Evolutionary conservation across 352 stramenopile species (phyloP), one percentile per base, ranked within the genome.

Genomic region (Phytophthora cryptogea): DNA sequence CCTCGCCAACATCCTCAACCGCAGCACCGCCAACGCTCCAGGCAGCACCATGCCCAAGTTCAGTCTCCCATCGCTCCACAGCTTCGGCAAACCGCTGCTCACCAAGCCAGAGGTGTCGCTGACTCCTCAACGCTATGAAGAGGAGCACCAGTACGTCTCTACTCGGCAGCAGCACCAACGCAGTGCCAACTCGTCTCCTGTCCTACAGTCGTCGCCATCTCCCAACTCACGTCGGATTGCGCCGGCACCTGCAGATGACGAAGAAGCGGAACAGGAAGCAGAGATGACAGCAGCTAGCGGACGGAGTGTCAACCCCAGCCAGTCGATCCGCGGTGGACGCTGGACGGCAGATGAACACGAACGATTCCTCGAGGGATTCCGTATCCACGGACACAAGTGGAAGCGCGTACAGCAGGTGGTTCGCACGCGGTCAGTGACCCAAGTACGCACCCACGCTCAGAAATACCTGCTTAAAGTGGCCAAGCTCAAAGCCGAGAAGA

Each of bases 391-490:
- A 17, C 85, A 96, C 76, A 94, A 96, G 71, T 96, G 87, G 87
- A 96, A 96, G 67, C 85, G 87, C 32, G 87, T 96, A 45, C 87
- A 96, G 57, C 86, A 94, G 52, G 85, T 96, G 9, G 87, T 96
- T 4, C 83, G 85, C 60, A 93, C 84, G 30, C 76, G 87, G n/a
- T 94, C 87, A 0, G 87, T 96, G 14, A 96, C 87, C 0, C 87
- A 96, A 74, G 87, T 96, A 23, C 85, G 87, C 41, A 96, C 87
- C 9, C 87, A 96, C 56, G 87, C 87, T 5, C 87, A 96, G 36
- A 96, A 96, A 54, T 94, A 96, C 54, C 39, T 96, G 52, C 79
- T 96, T 44, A 96, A 96, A 60, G 70, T 96, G n/a, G 85, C 87
- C 65, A 96, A 96, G 70, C 68, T 94, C 17, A 90, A 91, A 68